phyloP scores from a whole-genome alignment of 805 yeast species.

The Ogataea haglerorum region DNA sequence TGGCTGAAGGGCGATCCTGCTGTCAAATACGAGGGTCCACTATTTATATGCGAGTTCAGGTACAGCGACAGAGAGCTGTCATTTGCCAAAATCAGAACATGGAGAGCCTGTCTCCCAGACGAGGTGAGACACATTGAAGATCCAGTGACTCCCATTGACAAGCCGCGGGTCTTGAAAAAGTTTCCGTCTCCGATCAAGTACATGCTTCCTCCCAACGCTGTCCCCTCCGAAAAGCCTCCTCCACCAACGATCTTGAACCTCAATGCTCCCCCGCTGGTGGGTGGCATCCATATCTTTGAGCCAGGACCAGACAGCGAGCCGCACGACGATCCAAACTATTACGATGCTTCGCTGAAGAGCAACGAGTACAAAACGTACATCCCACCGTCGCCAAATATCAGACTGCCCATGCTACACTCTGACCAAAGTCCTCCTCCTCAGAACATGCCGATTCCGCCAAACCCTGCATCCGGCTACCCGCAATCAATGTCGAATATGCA shows the following conservation, averaged over 20 bases:
- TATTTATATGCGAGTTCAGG: conserved; percentile 92
- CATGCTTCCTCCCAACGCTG: conserved; percentile 70
- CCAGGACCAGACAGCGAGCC: conserved; percentile 49
- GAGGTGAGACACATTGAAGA: conserved; percentile 87
- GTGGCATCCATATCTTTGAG: conserved; percentile 81
- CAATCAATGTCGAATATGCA: conserved; percentile 9
- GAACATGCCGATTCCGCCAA: conserved; percentile 13
- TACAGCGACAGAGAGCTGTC: conserved; percentile 87
- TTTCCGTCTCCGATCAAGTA: conserved; percentile 83
- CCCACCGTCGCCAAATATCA: conserved; percentile 31
- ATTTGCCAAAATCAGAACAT: conserved; percentile 92
- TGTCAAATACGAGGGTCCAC: conserved; percentile 71
- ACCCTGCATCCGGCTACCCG: conserved; percentile 4
- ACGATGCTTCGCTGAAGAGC: conserved; percentile 26
- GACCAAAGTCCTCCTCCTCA: conserved; percentile 19
- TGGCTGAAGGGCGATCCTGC: conserved; percentile 94
- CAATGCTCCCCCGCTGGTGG: conserved; percentile 91
- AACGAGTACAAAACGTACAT: conserved; percentile 30
- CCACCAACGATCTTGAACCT: conserved; percentile 77
- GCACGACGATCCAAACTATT: conserved; percentile 71
- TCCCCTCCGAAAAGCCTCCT: conserved; percentile 71
- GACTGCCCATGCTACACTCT: conserved; percentile 20
- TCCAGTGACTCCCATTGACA: conserved; percentile 65
- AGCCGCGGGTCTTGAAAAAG: conserved; percentile 63
- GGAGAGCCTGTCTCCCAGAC: conserved; percentile 98